phyloP scores from a whole-genome alignment of 2,329 filamentous ascomycete genomes.

The Penicillium sp. region DNA sequence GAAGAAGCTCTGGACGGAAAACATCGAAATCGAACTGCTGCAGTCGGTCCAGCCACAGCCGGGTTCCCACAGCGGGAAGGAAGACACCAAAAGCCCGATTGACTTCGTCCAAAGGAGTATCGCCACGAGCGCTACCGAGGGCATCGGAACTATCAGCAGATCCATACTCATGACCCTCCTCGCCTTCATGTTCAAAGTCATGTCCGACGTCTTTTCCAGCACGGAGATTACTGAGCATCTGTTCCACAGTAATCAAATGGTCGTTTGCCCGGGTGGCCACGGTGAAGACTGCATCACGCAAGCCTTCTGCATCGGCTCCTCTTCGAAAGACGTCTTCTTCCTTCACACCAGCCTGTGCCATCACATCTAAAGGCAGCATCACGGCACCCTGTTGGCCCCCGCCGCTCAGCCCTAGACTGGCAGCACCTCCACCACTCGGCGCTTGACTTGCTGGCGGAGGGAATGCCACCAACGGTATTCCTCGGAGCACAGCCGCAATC shows the following conservation, averaged over 20 bases:
- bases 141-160: conserved; percentile 26
- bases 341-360: conserved; percentile 71
- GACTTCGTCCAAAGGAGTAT: conserved; percentile 47
- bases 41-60: conserved; percentile 69
- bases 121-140: conserved; percentile 4
- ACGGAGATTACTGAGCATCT: conserved; percentile 78
- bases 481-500: conserved; percentile 78
- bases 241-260: conserved; percentile 85
- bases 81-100: conserved; percentile 71
- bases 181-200: conserved; percentile 79
- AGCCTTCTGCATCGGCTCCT: conserved; percentile 69
- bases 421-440: conserved; percentile 43
- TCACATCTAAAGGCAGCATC: conserved; percentile 79
- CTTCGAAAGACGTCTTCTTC: conserved; percentile 86
- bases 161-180: conserved; percentile 60
- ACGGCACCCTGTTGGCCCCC: conserved; percentile 56
- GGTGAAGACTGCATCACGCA: conserved; percentile 83
- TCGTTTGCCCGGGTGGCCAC: conserved; percentile 93
- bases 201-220: conserved; percentile 71
- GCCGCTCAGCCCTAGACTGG: conserved; percentile 31
- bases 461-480: conserved; percentile 81
- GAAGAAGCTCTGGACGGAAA: conserved; percentile 57
- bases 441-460: conserved; percentile 57
- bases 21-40: conserved; percentile 82
- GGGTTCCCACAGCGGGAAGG: conserved; percentile 70